phyloP scores from a whole-genome alignment of 352 stramenopile species.

The Phytophthora syringae region DNA sequence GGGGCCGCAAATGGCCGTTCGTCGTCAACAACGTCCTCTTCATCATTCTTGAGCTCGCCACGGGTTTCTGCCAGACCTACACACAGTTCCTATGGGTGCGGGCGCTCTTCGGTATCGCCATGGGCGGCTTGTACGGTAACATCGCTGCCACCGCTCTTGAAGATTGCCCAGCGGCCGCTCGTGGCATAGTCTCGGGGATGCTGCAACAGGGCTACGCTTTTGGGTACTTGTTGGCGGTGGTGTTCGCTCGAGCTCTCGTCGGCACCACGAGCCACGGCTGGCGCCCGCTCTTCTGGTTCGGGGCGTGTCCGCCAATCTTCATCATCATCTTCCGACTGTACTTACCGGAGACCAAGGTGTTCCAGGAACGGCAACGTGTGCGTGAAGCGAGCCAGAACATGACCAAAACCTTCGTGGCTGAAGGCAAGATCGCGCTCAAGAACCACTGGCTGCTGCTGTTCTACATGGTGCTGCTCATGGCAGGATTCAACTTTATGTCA shows the following conservation, averaged over 20 bases:
- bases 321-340: slow-evolving; percentile 52
- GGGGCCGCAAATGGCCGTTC: slow-evolving; percentile 49
- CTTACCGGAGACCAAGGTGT: slow-evolving; percentile 45
- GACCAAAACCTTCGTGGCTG: slow-evolving; percentile 40
- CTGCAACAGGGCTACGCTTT: slow-evolving; percentile 57
- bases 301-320: slow-evolving; percentile 45
- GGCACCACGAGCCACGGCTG: slow-evolving; percentile 50
- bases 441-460: slow-evolving; percentile 50
- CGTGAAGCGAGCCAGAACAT: slow-evolving; percentile 30
- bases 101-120: slow-evolving; percentile 46
- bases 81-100: slow-evolving; percentile 44
- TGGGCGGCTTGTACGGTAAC: slow-evolving; percentile 56
- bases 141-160: slow-evolving; percentile 47
- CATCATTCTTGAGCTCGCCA: slow-evolving; percentile 47
- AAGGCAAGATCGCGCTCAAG: slow-evolving; percentile 51
- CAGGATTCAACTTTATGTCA: slow-evolving; percentile 57
- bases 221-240: slow-evolving; percentile 45
- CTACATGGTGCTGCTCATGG: slow-evolving; percentile 54
- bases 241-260: slow-evolving; percentile 43
- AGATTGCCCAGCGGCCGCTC: slow-evolving; percentile 37
- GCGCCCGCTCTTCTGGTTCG: slow-evolving; percentile 56
- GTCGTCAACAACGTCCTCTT: slow-evolving; percentile 55
- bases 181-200: slow-evolving; percentile 55
- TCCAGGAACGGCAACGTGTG: slow-evolving; percentile 36
- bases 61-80: slow-evolving; percentile 47